Percentiles rank a stretch among this genome's conserved stretches.
These are phyloP conservation scores for Rutstroemia sp. DNA, from an alignment of 2,329 filamentous ascomycete genomes.

Conservation along the genomic window DNA sequence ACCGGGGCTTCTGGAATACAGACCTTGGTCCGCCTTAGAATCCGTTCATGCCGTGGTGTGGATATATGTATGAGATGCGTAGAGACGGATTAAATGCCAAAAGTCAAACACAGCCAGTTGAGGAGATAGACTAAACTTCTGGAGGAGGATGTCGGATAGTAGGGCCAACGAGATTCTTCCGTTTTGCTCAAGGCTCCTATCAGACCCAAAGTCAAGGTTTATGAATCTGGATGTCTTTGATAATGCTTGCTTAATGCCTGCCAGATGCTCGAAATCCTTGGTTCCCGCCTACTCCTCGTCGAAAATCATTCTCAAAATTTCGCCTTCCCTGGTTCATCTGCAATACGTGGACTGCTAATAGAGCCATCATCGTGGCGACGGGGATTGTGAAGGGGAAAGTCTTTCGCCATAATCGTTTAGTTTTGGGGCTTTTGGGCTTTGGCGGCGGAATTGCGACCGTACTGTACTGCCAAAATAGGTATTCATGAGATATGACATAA, in stretches of 20 bases:
- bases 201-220: not conserved
- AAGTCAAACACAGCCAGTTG: too few relatives aligned
- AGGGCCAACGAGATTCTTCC: too few relatives aligned
- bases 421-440: not conserved
- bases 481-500: not conserved
- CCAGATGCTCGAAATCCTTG: not conserved
- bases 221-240: not conserved
- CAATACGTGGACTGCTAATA: not conserved
- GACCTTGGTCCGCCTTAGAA: conserved; percentile 4
- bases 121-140: too few relatives aligned
- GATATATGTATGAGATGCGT: not conserved
- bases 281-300: conserved; percentile 7
- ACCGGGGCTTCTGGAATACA: not conserved
- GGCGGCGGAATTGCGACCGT: too few relatives aligned
- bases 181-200: too few relatives aligned
- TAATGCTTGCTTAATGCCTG: not conserved
- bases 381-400: conserved; percentile 1
- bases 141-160: too few relatives aligned
- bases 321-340: not conserved
- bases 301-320: not conserved
- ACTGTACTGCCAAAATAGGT: too few relatives aligned
- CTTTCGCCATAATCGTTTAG: not conserved
- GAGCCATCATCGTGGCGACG: conserved; percentile 3
- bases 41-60: conserved; percentile 2
- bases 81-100: not conserved